Base-by-base conservation (phyloP, 352 stramenopile species). In the Globisporangium takayamanum region DNA sequence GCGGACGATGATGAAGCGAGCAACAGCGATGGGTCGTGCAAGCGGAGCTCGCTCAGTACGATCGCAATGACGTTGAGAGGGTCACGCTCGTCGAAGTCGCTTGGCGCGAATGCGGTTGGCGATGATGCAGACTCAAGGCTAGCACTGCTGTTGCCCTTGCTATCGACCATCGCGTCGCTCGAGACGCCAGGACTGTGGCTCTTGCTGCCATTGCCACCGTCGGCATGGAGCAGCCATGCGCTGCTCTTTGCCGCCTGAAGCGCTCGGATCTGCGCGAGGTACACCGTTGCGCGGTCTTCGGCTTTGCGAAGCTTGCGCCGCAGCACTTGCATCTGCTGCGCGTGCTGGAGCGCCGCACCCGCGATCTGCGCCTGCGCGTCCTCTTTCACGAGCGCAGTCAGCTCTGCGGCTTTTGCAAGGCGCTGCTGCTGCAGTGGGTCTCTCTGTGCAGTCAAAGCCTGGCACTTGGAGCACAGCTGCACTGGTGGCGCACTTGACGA, bases 311-410 rank as follows among this genome's bases (percentile, higher is more conserved):
- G 30, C 42, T 74, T 55, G 12, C 60, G 65, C 18, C 58, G 42
- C 15, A 75, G 47, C 18, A 47, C 15, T 25, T 68, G 62, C 45
- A 60, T 59, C 36, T 69, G 52, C 45, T 69, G 53, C 15, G 22
- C 50, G 39, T 50, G 64, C 14, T 50, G 57, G 14, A 49, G 65
- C 55, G 51, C 72, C 26, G 63, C 53, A 47, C 69, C 68, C 28
- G 54, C 36, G 16, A 78, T 20, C 41, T 78, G 59, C 1, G 65
- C 67, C 42, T 59, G 48, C 0, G 57, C 51, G 14, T 76, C 70
- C 1, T 78, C 62, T 55, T 66, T 44, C 39, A 76, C 55, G 1
- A 74, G 53, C 20, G 58, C 50, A 7, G 62, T 64, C 11, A 75
- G 28, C 14, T 74, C 62, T 0, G 53, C 55, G 11, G 69, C 60